Percentiles rank a stretch among this genome's conserved stretches.
Conservation (phyloP, 495 filamentous ascomycete genomes). For the Neurospora sp. region DNA sequence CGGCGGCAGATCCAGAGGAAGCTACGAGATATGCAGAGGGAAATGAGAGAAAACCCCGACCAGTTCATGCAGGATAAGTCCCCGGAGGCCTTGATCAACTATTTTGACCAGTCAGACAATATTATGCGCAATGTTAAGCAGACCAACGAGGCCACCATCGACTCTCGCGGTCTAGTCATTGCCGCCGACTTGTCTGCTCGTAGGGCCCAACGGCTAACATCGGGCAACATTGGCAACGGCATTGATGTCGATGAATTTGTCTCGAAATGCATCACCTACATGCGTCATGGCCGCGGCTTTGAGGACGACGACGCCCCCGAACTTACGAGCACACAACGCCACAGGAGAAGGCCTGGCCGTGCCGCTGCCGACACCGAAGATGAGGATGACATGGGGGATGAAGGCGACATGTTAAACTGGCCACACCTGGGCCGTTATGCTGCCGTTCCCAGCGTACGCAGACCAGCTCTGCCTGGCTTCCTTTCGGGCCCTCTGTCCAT, state of each 20-base stretch:
- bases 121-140: slow-evolving; percentile 67
- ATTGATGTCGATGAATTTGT: slow-evolving; percentile 92
- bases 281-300: slow-evolving; percentile 51
- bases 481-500: slow-evolving; percentile 83
- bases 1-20: slow-evolving; percentile 57
- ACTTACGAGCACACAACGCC: slow-evolving; percentile 36
- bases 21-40: slow-evolving; percentile 54
- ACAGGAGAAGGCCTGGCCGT: slow-evolving; percentile 22
- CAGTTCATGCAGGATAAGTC: slow-evolving; percentile 54
- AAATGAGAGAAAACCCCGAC: slow-evolving; percentile 60
- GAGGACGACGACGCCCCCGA: slow-evolving; percentile 30
- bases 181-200: slow-evolving; percentile 69
- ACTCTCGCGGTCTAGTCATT: slow-evolving; percentile 71
- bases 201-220: slow-evolving; percentile 56
- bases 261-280: slow-evolving; percentile 79
- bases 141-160: slow-evolving; percentile 84
- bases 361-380: slow-evolving; percentile 18
- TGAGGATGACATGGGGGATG: slow-evolving; percentile 46
- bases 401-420: slow-evolving; percentile 82
- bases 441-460: slow-evolving; percentile 57
- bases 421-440: slow-evolving; percentile 67
- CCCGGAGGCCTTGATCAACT: slow-evolving; percentile 39
- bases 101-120: slow-evolving; percentile 52
- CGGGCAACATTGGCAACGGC: slow-evolving; percentile 58
- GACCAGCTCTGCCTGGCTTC: slow-evolving; percentile 73